phyloP scores from a whole-genome alignment of 129 eudicot genomes.

The Silybum marianum region DNA sequence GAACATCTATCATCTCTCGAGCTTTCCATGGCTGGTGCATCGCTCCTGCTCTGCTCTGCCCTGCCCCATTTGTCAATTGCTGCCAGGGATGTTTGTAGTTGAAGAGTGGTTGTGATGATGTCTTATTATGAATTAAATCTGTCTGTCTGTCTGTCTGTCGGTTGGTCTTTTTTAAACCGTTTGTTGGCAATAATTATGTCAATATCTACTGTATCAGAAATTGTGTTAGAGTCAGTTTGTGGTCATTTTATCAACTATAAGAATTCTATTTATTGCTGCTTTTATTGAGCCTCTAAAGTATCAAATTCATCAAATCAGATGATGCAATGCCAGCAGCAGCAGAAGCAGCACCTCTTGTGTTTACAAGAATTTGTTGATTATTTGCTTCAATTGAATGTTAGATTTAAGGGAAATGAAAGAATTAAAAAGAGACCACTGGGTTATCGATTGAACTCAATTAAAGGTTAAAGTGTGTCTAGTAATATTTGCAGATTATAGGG shows the following conservation, averaged over 20 bases:
- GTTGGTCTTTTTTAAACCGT: constrained; percentile 18
- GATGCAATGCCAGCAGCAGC: too few species aligned
- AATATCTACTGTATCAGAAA: constrained; percentile 50
- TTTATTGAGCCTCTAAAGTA: constrained; percentile 11
- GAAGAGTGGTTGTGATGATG: constrained; percentile 60
- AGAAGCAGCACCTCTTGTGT: not conserved
- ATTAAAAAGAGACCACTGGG: not conserved
- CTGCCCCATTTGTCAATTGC: constrained; percentile 31
- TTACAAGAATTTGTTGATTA: not conserved
- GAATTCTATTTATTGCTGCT: constrained; percentile 40
- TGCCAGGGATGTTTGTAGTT: constrained; percentile 54
- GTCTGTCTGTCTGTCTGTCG: constrained; percentile 19
- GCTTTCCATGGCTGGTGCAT: constrained; percentile 16
- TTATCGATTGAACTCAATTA: not conserved
- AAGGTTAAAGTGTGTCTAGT: not conserved
- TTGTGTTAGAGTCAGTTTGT: constrained; percentile 52
- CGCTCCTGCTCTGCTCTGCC: not conserved
- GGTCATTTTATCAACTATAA: constrained; percentile 33
- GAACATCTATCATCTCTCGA: constrained; percentile 18
- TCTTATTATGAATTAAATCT: constrained; percentile 35
- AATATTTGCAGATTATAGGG: not conserved
- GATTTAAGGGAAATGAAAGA: not conserved
- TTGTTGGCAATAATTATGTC: constrained; percentile 49
- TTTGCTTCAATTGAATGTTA: not conserved
- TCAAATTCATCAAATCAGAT: not conserved